Evolutionary conservation across 495 filamentous ascomycete species (phyloP), one percentile per base, ranked within the genome.

Genomic region (Massariosphaeria phaeospora): DNA sequence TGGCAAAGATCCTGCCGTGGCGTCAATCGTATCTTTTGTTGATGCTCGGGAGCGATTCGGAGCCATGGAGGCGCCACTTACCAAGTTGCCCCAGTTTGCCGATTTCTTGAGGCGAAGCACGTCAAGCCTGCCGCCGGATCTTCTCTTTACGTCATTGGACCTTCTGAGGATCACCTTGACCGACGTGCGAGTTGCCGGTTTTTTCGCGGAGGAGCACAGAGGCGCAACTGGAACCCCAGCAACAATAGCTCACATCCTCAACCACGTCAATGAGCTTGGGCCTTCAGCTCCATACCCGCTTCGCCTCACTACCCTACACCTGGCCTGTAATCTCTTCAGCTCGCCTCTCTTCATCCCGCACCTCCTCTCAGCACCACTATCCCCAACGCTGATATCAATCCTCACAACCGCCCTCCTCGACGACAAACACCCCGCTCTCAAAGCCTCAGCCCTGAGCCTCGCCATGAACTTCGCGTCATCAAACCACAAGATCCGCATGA

Each of bases 161-260:
- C 78, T 98, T 17, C 73, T 93, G 47, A 80, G 93, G 8, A 76
- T 85, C 48, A 79, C 85, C 8, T 79, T 94, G 38, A 74, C 85
- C 5, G 91, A 98, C 60, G 75, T 83, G 20, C 80, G 93, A n/a
- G 74, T 95, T n/a, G 86, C 86, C 61, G 84, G 86, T 52, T 93
- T 81, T 70, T 90, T 88, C 55, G 89, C 88, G 12, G 85, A 91
- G 69, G 86, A 95, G 63, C 29, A 70, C 23, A 68, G 72, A 29
- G 83, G 46, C 38, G 36, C 34, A 3, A 57, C 46, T 11, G 42
- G 47, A 3, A 63, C 45, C 1, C 85, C 55, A 62, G 27, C 67
- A 35, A 88, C 86, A 12, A 72, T 95, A 18, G 62, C 78, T 46
- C 71, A 81, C 9, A 62, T 96, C 5, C 70, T 97, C 26, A 64